Base-by-base conservation (phyloP, 2,329 filamentous ascomycete genomes). In the Claviceps sp. region DNA sequence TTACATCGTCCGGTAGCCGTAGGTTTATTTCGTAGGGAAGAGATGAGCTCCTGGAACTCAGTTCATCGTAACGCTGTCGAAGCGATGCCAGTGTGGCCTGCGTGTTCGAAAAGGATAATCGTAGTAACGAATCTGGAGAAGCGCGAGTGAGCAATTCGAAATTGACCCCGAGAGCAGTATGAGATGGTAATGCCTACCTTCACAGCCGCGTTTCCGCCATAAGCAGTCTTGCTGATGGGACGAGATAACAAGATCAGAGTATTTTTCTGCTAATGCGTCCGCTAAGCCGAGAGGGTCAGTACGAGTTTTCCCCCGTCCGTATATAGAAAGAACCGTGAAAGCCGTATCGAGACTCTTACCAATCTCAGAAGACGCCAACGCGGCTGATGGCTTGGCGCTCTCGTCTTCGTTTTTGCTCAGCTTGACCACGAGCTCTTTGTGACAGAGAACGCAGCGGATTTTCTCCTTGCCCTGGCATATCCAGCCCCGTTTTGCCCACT, bases 401-500 rank as follows among this genome's bases (percentile, higher is more conserved):
- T 79, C 75, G 4, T 73, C 69, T 52, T 76, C 75, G 60, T 77
- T 79, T 51, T 75, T 75, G 60, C 79, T 83, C 37, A 95, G 72
- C 68, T 86, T 88, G 50, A 97, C 86, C 4, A 93, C 78, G 42
- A 96, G 74, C 60, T 94, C 86, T 60, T 85, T 84, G 62, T 85
- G 84, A 62, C 93, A 98, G 2, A 90, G 81, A 42, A 85, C 83
- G 65, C 93, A 98, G 18, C 82, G 81, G 16, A 97, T 88, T 4
- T 86, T 86, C 67, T 95, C 89, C 57, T 82, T 82, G 59, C 85
- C 85, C 46, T 85, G 81, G 61, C 91, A 96, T 4, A 84, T 76
- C 91, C 93, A 98, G 1, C 91, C 91, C 54, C 86, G 75, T 72
- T 91, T 95, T 0, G 90, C 90, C 93, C 93, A 98, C 65, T 89